Percentiles rank a stretch among this genome's conserved stretches.
Conservation (phyloP, 2,329 filamentous ascomycete species). For the Aspergillus ibericus region DNA sequence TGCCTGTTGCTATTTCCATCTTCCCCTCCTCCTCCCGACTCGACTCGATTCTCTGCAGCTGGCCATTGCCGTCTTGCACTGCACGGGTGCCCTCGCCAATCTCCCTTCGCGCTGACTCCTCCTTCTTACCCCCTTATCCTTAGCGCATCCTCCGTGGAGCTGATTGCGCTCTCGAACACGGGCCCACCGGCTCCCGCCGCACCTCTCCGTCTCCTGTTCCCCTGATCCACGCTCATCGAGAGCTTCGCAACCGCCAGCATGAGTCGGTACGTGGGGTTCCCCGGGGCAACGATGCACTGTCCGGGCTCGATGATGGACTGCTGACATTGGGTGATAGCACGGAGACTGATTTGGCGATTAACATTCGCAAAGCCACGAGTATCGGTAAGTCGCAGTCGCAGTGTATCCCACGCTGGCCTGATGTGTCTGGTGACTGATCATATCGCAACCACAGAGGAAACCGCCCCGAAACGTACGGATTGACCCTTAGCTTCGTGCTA, state of each 20-base stretch:
- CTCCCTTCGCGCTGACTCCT: slow-evolving; percentile 8
- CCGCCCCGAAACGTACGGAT: slow-evolving; percentile 63
- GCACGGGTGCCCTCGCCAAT: background rate
- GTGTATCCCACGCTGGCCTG: background rate
- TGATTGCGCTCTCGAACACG: slow-evolving; percentile 22
- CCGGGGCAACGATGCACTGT: background rate
- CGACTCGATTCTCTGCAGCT: slow-evolving; percentile 3
- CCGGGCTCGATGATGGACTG: background rate
- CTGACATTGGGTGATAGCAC: slow-evolving; percentile 43
- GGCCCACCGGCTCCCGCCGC: slow-evolving; percentile 22
- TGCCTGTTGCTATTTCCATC: background rate
- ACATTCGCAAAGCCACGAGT: slow-evolving; percentile 67
- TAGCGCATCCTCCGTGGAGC: slow-evolving; percentile 9
- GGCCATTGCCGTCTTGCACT: slow-evolving; percentile 4
- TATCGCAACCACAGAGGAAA: slow-evolving; percentile 53
- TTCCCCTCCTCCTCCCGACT: slow-evolving; percentile 16
- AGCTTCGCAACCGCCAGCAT: slow-evolving; percentile 57
- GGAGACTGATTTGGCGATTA: slow-evolving; percentile 64
- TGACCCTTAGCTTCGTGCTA: slow-evolving; percentile 3
- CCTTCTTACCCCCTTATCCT: slow-evolving; percentile 11
- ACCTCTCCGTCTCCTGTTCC: slow-evolving; percentile 18
- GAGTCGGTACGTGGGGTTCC: slow-evolving; percentile 53
- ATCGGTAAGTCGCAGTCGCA: slow-evolving; percentile 47
- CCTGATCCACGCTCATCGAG: slow-evolving; percentile 23
- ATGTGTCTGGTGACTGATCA: slow-evolving; percentile 18